A percentile compares a stretch with the other conserved stretches of the same genome.
Evolutionary conservation across 139 green algal species (phyloP).

Genomic region (Dunaliella primolecta): DNA sequence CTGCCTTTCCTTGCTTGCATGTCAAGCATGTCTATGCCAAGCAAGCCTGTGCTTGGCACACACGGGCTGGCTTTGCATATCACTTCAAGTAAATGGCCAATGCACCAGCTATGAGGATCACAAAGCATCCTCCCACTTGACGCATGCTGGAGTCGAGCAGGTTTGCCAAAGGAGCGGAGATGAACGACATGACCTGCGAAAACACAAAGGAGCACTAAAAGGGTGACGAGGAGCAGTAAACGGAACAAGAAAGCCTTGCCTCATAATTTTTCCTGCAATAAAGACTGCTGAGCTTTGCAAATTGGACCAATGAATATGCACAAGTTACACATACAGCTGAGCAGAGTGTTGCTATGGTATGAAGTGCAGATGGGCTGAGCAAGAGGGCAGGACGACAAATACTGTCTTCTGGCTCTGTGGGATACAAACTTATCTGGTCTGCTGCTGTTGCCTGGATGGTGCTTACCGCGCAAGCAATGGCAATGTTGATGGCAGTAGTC

Average conservation of each 20-base stretch:
- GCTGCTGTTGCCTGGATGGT: not conserved
- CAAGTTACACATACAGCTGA: too few species aligned
- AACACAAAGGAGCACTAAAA: too few species aligned
- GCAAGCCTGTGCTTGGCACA: too few species aligned
- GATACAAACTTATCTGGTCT: too few species aligned
- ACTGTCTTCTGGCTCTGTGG: not conserved
- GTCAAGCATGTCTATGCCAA: too few species aligned
- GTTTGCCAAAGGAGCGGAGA: slow-evolving; percentile 31
- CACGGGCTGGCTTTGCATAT: too few species aligned
- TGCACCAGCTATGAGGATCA: slow-evolving; percentile 57
- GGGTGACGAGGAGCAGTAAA: too few species aligned
- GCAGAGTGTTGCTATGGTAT: not conserved
- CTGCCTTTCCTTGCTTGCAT: too few species aligned
- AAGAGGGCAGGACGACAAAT: not conserved
- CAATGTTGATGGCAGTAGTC: slow-evolving; percentile 50
- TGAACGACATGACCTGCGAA: slow-evolving; percentile 51
- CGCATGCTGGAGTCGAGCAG: slow-evolving; percentile 43
- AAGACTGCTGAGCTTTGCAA: too few species aligned
- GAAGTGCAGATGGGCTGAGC: not conserved
- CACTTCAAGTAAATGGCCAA: slow-evolving; percentile 69
- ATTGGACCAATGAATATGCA: too few species aligned
- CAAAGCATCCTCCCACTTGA: slow-evolving; percentile 58
- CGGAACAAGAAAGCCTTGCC: not conserved
- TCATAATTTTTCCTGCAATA: not conserved
- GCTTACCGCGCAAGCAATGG: slow-evolving; percentile 50